These are phyloP conservation scores for Suillus subalutaceus DNA, from an alignment of 768 basidiomycete genomes.

Conservation along the genomic window DNA sequence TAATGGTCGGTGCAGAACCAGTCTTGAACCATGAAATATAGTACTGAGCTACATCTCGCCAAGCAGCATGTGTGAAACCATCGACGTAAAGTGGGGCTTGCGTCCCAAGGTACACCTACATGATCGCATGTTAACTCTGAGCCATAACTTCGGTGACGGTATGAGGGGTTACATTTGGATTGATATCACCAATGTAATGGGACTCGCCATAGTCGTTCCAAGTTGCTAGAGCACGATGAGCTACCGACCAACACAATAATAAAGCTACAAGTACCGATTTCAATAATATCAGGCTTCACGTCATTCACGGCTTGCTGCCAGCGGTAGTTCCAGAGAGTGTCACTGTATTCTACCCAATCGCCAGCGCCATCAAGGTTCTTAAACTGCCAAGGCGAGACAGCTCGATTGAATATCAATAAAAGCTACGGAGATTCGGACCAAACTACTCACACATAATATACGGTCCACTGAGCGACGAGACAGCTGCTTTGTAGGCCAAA, in stretches of 20 bases:
- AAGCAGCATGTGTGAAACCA: conserved; percentile 27
- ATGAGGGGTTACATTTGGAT: conserved; percentile 17
- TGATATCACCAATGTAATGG: conserved; percentile 42
- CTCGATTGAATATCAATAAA: conserved; percentile 4
- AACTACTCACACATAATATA: conserved; percentile 32
- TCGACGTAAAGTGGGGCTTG: conserved; percentile 30
- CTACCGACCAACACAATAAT: not conserved
- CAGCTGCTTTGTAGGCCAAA: conserved; percentile 28
- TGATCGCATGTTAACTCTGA: not conserved
- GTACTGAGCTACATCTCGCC: conserved; percentile 30
- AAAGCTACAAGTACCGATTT: conserved; percentile 22
- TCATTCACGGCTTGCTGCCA: conserved; percentile 29
- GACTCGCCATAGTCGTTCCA: conserved; percentile 26
- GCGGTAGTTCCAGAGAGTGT: conserved; percentile 31
- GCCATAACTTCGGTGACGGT: not conserved
- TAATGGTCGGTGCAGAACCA: conserved; percentile 23
- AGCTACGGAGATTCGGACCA: not conserved
- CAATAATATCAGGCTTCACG: conserved; percentile 29
- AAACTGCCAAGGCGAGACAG: conserved; percentile 28
- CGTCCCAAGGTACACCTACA: conserved; percentile 18
- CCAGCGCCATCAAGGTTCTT: conserved; percentile 22
- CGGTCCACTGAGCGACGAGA: conserved; percentile 23
- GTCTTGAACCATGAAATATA: conserved; percentile 29
- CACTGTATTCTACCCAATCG: conserved; percentile 27
- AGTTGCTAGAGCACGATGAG: conserved; percentile 20